Conservation (phyloP, 305 asterid genomes). For the Coffea humblotiana region DNA sequence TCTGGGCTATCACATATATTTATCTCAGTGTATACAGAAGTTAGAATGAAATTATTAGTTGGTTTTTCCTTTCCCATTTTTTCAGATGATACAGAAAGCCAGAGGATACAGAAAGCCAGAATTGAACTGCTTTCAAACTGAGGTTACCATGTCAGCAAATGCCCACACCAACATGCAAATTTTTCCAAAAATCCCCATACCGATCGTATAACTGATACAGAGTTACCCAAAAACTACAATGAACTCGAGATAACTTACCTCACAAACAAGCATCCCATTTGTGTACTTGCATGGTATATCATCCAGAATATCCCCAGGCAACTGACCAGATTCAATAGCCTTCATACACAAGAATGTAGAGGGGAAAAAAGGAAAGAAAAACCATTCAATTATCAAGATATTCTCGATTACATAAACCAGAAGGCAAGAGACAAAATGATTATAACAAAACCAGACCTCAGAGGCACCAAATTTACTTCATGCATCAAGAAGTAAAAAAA, state of each 20-base stretch:
- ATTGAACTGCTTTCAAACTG: background rate
- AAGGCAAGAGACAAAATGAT: background rate
- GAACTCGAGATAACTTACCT: slow-evolving; percentile 41
- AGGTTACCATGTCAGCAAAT: background rate
- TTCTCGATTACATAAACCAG: background rate
- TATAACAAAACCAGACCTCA: background rate
- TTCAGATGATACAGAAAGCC: background rate
- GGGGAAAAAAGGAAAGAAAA: slow-evolving; percentile 1
- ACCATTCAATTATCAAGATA: background rate
- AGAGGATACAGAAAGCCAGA: background rate
- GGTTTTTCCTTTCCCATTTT: background rate
- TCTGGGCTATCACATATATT: background rate
- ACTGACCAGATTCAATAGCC: slow-evolving; percentile 92
- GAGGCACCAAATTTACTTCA: slow-evolving; percentile 12
- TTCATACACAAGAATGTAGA: slow-evolving; percentile 25
- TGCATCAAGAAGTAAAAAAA: background rate
- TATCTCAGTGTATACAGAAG: background rate
- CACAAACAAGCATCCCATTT: slow-evolving; percentile 81
- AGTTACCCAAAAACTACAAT: background rate
- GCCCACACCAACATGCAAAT: background rate
- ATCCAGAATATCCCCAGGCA: slow-evolving; percentile 92
- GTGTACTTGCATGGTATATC: slow-evolving; percentile 85
- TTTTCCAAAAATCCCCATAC: background rate
- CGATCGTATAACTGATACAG: background rate
- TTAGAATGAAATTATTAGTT: background rate